Percentiles rank a stretch among this genome's conserved stretches.
Conservation (phyloP, 371 early-diverging fungal species). For the Apophysomyces elegans region DNA sequence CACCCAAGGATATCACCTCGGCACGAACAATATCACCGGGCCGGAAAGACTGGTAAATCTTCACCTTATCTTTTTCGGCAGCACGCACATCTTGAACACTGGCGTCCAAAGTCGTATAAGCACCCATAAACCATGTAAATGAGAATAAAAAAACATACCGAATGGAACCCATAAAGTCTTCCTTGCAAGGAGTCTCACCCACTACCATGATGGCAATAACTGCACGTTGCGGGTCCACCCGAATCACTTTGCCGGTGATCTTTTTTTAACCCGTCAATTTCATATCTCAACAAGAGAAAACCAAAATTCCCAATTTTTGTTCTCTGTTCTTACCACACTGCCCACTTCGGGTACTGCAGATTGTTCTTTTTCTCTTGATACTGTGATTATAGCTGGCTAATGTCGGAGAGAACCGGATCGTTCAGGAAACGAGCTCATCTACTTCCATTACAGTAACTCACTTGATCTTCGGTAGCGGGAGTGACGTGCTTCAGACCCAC, state of each 20-base stretch:
- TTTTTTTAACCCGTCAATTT: slow-evolving; percentile 12
- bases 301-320: too few species aligned
- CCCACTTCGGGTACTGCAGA: slow-evolving; percentile 86
- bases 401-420: too few species aligned
- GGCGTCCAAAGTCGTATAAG: not conserved
- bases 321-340: slow-evolving; percentile 61
- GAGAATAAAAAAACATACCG: slow-evolving; percentile 45
- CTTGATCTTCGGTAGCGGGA: slow-evolving; percentile 38
- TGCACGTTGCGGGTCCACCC: slow-evolving; percentile 86
- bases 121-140: not conserved
- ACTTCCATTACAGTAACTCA: slow-evolving; percentile 16
- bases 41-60: slow-evolving; percentile 87
- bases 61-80: slow-evolving; percentile 93
- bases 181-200: slow-evolving; percentile 79
- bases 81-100: slow-evolving; percentile 92
- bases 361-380: slow-evolving; percentile 72
- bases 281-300: too few species aligned
- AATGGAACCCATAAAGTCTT: slow-evolving; percentile 93
- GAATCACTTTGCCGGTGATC: slow-evolving; percentile 83
- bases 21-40: slow-evolving; percentile 95
- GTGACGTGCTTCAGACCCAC: slow-evolving; percentile 67
- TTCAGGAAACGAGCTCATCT: too few species aligned
- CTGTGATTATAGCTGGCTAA: slow-evolving; percentile 61
- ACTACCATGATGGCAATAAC: slow-evolving; percentile 91
- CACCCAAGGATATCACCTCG: slow-evolving; percentile 91